These are phyloP conservation scores for Colletotrichum horii DNA, from an alignment of 2,329 filamentous ascomycete species.

Conservation along the genomic window DNA sequence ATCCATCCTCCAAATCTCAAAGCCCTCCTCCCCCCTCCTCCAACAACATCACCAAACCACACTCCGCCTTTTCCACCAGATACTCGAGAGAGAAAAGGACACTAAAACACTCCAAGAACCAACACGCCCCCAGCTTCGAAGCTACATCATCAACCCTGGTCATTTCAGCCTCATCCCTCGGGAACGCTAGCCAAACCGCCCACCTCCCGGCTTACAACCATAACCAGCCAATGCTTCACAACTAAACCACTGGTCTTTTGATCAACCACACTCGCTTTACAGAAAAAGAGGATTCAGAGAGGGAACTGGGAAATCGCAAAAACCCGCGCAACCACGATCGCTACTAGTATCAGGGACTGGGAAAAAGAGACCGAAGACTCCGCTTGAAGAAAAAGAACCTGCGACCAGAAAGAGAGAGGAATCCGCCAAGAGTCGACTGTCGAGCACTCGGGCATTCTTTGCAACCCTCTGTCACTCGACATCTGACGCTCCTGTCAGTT, in stretches of 20 bases:
- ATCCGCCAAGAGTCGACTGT: not conserved
- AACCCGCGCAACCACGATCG: slow-evolving; percentile 38
- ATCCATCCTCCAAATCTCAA: slow-evolving; percentile 24
- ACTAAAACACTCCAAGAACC: not conserved
- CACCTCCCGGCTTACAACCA: not conserved
- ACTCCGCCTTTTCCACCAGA: slow-evolving; percentile 20
- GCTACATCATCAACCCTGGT: slow-evolving; percentile 5
- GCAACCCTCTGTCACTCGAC: not conserved
- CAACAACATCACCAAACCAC: slow-evolving; percentile 25
- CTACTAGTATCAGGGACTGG: slow-evolving; percentile 33
- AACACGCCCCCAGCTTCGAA: not conserved
- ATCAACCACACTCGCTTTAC: slow-evolving; percentile 38
- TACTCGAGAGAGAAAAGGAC: slow-evolving; percentile 18
- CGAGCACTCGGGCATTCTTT: slow-evolving; percentile 3
- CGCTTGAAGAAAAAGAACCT: slow-evolving; percentile 14
- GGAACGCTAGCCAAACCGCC: not conserved
- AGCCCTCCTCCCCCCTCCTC: not conserved
- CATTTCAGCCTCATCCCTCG: not conserved
- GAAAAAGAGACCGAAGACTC: slow-evolving; percentile 3
- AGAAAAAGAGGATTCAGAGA: slow-evolving; percentile 10
- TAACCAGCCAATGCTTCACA: slow-evolving; percentile 10
- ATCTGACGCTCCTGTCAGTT: not conserved
- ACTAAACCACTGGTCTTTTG: slow-evolving; percentile 10
- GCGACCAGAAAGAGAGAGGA: slow-evolving; percentile 22
- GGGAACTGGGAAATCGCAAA: slow-evolving; percentile 10